Percentiles rank a stretch among this genome's conserved stretches.
These are phyloP conservation scores for Elongisporangium anandrum DNA, from an alignment of 352 stramenopile genomes.

Conservation along the genomic window DNA sequence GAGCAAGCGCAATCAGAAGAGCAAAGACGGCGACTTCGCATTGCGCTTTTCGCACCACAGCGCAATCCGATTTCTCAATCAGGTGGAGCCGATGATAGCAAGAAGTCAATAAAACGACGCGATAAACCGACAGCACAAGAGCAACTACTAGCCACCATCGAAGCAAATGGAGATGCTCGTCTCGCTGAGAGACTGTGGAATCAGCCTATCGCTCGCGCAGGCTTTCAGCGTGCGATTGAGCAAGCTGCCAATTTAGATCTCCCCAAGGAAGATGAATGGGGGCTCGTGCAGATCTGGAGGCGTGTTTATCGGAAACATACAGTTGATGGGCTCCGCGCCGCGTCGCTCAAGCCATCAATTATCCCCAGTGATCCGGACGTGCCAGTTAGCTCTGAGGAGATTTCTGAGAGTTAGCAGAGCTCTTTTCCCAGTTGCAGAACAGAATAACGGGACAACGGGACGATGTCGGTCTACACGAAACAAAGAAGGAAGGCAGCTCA, in stretches of 20 bases:
- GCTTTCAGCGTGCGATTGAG: conserved; percentile 35
- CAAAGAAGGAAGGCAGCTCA: neutral
- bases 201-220: conserved; percentile 19
- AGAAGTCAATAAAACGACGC: neutral
- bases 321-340: conserved; percentile 23
- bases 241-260: conserved; percentile 37
- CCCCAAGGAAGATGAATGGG: conserved; percentile 25
- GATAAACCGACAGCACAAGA: conserved; percentile 5
- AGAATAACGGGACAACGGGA: conserved; percentile 5
- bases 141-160: conserved; percentile 39
- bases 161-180: conserved; percentile 42
- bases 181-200: conserved; percentile 36
- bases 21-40: conserved; percentile 24
- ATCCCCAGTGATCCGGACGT: neutral
- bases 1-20: conserved; percentile 28
- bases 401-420: neutral
- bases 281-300: conserved; percentile 53
- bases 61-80: conserved; percentile 3
- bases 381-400: neutral
- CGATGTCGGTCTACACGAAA: neutral
- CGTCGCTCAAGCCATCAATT: neutral
- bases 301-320: conserved; percentile 48
- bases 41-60: conserved; percentile 38
- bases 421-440: neutral
- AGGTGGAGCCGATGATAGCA: neutral